Evolutionary conservation across 345 rosid species (phyloP).

Genomic region (Linum usitatissimum): DNA sequence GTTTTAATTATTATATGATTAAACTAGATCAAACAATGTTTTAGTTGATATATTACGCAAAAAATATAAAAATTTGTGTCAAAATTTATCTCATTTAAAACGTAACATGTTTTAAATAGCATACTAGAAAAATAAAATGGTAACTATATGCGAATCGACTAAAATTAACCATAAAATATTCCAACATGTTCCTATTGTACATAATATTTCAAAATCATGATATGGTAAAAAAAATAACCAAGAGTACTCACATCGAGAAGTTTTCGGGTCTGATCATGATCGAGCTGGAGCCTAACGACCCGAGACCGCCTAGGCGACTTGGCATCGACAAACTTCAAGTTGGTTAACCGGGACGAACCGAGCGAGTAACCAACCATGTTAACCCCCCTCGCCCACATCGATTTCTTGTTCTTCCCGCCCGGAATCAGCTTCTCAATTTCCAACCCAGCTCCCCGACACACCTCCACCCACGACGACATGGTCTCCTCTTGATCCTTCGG

Average conservation of each 20-base stretch:
- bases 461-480: neutral
- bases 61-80: too few species aligned
- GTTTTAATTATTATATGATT: too few species aligned
- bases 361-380: conserved; percentile 36
- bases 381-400: conserved; percentile 31
- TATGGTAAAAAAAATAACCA: neutral
- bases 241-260: conserved; percentile 21
- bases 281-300: conserved; percentile 30
- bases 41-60: too few species aligned
- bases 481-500: neutral
- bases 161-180: too few species aligned
- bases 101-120: too few species aligned
- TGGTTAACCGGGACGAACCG: conserved; percentile 24
- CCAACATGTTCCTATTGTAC: too few species aligned
- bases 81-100: too few species aligned
- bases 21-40: too few species aligned
- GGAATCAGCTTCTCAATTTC: conserved; percentile 35
- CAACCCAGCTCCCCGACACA: conserved; percentile 11
- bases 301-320: conserved; percentile 28
- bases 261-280: conserved; percentile 19
- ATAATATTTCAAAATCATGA: too few species aligned
- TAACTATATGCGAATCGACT: too few species aligned
- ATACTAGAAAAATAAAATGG: too few species aligned
- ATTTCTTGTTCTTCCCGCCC: conserved; percentile 22
- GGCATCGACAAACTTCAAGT: conserved; percentile 29